These are phyloP conservation scores for sorghum (Sorghum bicolor) DNA, from an alignment of 176 grass and related monocot species.

Conservation along the genomic window DNA sequence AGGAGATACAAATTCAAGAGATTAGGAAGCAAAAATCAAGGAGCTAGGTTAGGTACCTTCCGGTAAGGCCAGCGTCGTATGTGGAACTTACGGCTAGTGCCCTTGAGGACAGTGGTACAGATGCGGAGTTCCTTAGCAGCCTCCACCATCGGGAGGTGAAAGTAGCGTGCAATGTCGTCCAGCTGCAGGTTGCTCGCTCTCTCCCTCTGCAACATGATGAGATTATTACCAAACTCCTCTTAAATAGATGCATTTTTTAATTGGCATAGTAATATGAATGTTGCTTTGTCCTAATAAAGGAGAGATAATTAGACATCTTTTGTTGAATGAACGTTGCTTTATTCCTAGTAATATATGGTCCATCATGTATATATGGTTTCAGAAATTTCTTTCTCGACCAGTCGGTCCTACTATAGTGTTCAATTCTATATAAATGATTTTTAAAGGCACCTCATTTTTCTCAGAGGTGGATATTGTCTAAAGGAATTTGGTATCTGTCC, in stretches of 20 bases:
- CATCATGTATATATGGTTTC: too few relatives aligned
- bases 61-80: slow-evolving; percentile 46
- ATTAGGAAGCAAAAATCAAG: not conserved
- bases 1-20: not conserved
- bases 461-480: too few relatives aligned
- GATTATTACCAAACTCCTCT: not conserved
- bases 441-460: too few relatives aligned
- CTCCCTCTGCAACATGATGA: slow-evolving; percentile 36
- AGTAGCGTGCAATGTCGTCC: slow-evolving; percentile 34
- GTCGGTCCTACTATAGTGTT: too few relatives aligned
- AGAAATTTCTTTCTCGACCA: too few relatives aligned
- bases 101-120: slow-evolving; percentile 52
- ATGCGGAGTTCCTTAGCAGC: slow-evolving; percentile 39
- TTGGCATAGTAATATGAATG: not conserved
- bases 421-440: too few relatives aligned
- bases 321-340: not conserved
- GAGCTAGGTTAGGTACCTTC: slow-evolving; percentile 18
- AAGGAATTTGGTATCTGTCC: too few relatives aligned
- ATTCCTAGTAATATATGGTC: not conserved
- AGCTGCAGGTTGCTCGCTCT: slow-evolving; percentile 34
- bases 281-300: not conserved
- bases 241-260: not conserved
- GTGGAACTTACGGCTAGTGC: slow-evolving; percentile 33
- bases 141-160: slow-evolving; percentile 41
- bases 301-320: not conserved